Evolutionary conservation across 306 rosid species (phyloP).

Genomic region (Casuarina equisetifolia): DNA sequence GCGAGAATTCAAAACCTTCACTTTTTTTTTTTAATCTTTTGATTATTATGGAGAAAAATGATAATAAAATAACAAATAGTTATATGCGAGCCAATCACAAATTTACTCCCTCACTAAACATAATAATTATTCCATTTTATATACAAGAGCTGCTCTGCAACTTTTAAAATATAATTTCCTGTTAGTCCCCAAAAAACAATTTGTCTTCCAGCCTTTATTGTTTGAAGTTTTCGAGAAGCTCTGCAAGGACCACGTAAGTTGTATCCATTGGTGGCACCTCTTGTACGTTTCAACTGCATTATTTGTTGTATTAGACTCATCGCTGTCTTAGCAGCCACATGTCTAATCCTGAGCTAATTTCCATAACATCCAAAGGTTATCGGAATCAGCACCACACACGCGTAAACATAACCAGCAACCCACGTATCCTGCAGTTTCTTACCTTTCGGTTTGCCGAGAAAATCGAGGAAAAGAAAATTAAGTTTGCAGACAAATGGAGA

Average conservation of each 20-base stretch:
- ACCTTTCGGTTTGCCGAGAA: neutral
- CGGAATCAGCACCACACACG: neutral
- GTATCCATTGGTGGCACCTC: neutral
- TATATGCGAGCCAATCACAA: no score
- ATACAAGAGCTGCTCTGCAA: no score
- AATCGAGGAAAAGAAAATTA: neutral
- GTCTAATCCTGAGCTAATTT: neutral
- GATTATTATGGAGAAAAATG: no score
- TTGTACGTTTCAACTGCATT: neutral
- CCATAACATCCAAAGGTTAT: conserved; percentile 3
- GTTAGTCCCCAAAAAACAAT: neutral
- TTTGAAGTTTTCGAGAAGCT: neutral
- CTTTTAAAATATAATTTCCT: no score
- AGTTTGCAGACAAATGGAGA: neutral
- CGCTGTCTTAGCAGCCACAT: conserved; percentile 15
- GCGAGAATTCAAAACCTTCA: neutral
- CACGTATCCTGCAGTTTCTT: conserved; percentile 18
- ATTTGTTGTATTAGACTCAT: neutral
- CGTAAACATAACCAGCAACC: conserved; percentile 7
- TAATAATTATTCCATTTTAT: no score
- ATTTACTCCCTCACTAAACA: no score
- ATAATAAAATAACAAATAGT: no score
- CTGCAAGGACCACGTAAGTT: neutral
- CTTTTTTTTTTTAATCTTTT: no score
- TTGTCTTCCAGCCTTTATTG: neutral